Conservation (phyloP, 208 protist genomes). For the Acanthamoeba divionensis region DNA sequence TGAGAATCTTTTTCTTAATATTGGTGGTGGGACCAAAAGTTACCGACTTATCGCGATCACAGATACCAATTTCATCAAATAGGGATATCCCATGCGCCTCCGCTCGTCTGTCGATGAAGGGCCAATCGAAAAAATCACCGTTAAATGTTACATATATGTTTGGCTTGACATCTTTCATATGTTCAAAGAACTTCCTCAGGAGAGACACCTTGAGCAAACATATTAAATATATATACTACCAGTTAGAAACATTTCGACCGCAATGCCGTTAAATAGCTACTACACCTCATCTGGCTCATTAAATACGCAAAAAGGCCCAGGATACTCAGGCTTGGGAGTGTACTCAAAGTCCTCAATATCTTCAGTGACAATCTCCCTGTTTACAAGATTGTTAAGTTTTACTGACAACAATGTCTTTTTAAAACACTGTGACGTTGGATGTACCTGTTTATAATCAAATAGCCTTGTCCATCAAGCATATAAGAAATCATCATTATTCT, state of each 20-base stretch:
- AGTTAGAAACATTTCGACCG: background rate
- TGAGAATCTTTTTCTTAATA: no score
- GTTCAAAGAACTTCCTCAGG: constrained; percentile 93
- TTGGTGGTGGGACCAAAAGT: constrained; percentile 74
- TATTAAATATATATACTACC: background rate
- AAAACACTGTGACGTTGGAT: background rate
- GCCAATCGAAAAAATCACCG: constrained; percentile 99
- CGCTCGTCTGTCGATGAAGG: constrained; percentile 95
- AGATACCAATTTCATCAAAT: constrained; percentile 80
- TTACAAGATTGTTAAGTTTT: constrained; percentile 73
- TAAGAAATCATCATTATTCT: constrained; percentile 99
- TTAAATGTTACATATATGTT: constrained; percentile 99
- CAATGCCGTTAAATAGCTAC: background rate
- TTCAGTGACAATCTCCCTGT: constrained; percentile 95
- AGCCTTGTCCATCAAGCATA: constrained; percentile 98
- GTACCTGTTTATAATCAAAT: constrained; percentile 95
- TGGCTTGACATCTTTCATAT: constrained; percentile 94
- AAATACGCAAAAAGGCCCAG: constrained; percentile 95
- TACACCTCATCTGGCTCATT: constrained; percentile 93
- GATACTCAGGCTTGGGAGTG: constrained; percentile 96
- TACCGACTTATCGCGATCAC: constrained; percentile 67
- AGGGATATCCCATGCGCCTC: constrained; percentile 71
- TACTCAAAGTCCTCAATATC: constrained; percentile 99
- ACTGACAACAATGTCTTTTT: background rate
- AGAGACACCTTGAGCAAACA: constrained; percentile 73